These are phyloP conservation scores for Syzygium oleosum DNA, from an alignment of 345 rosid species.

Conservation along the genomic window DNA sequence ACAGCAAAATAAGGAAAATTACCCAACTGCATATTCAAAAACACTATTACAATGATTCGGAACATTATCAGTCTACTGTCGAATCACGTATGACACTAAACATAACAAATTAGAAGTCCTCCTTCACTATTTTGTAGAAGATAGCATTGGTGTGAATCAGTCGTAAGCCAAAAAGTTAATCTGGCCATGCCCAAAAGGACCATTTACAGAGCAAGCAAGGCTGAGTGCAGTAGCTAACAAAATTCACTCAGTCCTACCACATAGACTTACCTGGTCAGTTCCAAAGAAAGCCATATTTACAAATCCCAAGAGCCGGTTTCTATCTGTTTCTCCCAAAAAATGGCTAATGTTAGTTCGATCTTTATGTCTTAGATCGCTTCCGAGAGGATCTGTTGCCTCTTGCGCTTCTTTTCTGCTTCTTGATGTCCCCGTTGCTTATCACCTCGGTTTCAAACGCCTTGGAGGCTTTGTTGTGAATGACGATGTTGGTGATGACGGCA, in stretches of 20 bases:
- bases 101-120: background rate
- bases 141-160: background rate
- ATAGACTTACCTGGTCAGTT: background rate
- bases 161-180: background rate
- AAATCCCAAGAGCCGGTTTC: background rate
- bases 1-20: background rate
- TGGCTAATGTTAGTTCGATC: background rate
- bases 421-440: constrained; percentile 37
- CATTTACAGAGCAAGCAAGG: background rate
- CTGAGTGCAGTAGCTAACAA: constrained; percentile 59
- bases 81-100: background rate
- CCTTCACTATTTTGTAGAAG: background rate
- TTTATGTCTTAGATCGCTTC: background rate
- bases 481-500: constrained; percentile 61
- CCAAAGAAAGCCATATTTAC: constrained; percentile 1
- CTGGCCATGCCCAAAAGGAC: background rate
- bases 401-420: constrained; percentile 26
- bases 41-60: background rate
- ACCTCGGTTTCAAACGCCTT: constrained; percentile 28
- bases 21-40: background rate
- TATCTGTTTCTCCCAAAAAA: background rate
- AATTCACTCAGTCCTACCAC: constrained; percentile 37
- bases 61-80: background rate
- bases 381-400: constrained; percentile 1
- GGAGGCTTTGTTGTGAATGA: background rate